A percentile compares a stretch with the other conserved stretches of the same genome.
Conservation (phyloP, 768 basidiomycete genomes). For the Psilocybe cubensis region DNA sequence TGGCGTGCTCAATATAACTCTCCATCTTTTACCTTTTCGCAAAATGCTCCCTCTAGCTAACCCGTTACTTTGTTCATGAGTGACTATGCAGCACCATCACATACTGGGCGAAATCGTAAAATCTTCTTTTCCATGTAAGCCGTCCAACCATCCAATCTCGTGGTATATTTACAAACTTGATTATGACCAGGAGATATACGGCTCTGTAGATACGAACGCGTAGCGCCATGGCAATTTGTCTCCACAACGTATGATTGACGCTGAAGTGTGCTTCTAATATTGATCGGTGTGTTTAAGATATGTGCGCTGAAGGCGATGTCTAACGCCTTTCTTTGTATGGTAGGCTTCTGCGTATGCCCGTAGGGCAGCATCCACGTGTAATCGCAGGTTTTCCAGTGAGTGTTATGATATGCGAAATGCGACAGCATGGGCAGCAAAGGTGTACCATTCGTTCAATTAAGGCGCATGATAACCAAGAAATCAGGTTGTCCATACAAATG, state of each 20-base stretch:
- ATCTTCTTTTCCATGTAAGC: no score
- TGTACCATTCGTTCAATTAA: no score
- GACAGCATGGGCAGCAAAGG: not conserved
- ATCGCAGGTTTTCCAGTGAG: not conserved
- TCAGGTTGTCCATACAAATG: not conserved
- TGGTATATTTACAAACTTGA: no score
- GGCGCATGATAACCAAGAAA: not conserved
- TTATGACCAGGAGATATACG: no score
- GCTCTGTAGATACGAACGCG: no score
- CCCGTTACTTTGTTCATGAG: no score
- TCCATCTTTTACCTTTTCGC: not conserved
- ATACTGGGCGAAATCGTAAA: no score
- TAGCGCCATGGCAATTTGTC: not conserved
- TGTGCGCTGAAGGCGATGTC: not conserved
- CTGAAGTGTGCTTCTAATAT: not conserved
- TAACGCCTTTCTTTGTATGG: not conserved
- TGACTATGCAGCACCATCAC: no score
- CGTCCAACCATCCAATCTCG: no score
- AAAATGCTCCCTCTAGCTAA: no score
- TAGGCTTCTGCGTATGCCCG: not conserved
- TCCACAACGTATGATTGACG: not conserved
- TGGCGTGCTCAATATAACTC: not conserved
- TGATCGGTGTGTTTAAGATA: conserved; percentile 1
- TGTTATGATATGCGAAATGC: not conserved
- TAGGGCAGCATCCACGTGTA: not conserved